These are phyloP conservation scores for Noccaea caerulescens DNA, from an alignment of 345 rosid genomes.

Conservation along the genomic window DNA sequence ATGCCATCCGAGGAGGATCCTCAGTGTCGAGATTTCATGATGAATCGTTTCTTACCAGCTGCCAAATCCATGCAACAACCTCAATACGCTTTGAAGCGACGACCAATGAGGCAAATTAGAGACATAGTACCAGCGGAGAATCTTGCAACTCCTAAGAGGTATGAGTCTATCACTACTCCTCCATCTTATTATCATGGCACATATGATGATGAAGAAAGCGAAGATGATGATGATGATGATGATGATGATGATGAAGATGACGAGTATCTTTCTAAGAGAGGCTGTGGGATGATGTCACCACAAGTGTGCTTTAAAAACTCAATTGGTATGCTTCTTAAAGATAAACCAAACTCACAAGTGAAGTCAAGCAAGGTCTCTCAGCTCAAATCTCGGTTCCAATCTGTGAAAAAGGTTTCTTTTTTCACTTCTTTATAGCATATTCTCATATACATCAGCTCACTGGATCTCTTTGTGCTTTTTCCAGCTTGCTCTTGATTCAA, in stretches of 20 bases:
- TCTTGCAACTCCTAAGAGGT: constrained; percentile 38
- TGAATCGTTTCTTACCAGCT: constrained; percentile 92
- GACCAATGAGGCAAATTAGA: constrained; percentile 43
- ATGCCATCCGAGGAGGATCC: constrained; percentile 47
- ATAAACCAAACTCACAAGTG: constrained; percentile 48
- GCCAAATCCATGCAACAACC: constrained; percentile 80
- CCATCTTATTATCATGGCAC: constrained; percentile 31
- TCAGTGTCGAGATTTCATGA: constrained; percentile 72
- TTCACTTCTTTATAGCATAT: constrained; percentile 20
- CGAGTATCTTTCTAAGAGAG: constrained; percentile 58
- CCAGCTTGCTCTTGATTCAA: constrained; percentile 56
- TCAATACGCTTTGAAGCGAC: constrained; percentile 62
- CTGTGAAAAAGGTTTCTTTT: constrained; percentile 55
- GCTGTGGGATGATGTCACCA: constrained; percentile 79
- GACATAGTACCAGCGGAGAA: constrained; percentile 40
- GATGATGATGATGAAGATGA: constrained; percentile 40
- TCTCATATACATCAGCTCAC: background rate
- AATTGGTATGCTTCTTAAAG: constrained; percentile 59
- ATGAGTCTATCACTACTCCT: constrained; percentile 23
- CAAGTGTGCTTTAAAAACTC: constrained; percentile 72
- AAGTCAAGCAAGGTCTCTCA: constrained; percentile 52
- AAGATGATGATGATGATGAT: constrained; percentile 53
- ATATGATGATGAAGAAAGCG: constrained; percentile 30
- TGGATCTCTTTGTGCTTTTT: constrained; percentile 27
- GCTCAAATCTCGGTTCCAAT: constrained; percentile 53